Conservation (phyloP, 2,329 filamentous ascomycete species). For the Diaporthe citriasiana region DNA sequence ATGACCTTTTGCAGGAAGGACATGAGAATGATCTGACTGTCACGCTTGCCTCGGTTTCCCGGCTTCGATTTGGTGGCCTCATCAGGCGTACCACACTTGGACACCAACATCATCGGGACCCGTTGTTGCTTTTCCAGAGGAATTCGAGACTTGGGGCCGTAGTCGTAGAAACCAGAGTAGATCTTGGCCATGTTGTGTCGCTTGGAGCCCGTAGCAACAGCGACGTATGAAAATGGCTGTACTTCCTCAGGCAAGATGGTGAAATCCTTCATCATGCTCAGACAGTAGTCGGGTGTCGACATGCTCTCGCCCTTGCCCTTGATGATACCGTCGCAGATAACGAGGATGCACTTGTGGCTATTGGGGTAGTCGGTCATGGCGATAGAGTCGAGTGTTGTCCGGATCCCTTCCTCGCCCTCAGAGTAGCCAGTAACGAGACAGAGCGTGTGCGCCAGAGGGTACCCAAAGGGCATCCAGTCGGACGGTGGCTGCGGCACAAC, state of each 20-base stretch:
- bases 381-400: slow-evolving; percentile 95
- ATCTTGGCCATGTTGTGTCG: slow-evolving; percentile 99
- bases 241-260: slow-evolving; percentile 85
- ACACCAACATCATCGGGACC: slow-evolving; percentile 96
- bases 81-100: slow-evolving; percentile 94
- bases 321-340: slow-evolving; percentile 97
- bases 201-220: slow-evolving; percentile 94
- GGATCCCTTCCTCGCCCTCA: slow-evolving; percentile 91
- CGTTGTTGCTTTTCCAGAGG: slow-evolving; percentile 91
- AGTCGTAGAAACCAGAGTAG: slow-evolving; percentile 98
- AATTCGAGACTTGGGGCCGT: slow-evolving; percentile 84
- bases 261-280: slow-evolving; percentile 96
- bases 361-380: slow-evolving; percentile 99
- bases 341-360: slow-evolving; percentile 96
- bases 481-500: slow-evolving; percentile 96
- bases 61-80: slow-evolving; percentile 87
- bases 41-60: slow-evolving; percentile 97
- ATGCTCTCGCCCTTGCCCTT: slow-evolving; percentile 91
- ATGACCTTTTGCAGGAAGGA: slow-evolving; percentile 99
- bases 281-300: slow-evolving; percentile 89
- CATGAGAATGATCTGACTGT: slow-evolving; percentile 99
- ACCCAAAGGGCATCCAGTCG: slow-evolving; percentile 98
- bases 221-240: slow-evolving; percentile 93
- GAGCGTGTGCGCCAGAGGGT: slow-evolving; percentile 91
- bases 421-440: slow-evolving; percentile 98